Evolutionary conservation across 208 protist species (phyloP), one percentile per base, ranked within the genome.

Genomic region (Trypanosoma congolense): DNA sequence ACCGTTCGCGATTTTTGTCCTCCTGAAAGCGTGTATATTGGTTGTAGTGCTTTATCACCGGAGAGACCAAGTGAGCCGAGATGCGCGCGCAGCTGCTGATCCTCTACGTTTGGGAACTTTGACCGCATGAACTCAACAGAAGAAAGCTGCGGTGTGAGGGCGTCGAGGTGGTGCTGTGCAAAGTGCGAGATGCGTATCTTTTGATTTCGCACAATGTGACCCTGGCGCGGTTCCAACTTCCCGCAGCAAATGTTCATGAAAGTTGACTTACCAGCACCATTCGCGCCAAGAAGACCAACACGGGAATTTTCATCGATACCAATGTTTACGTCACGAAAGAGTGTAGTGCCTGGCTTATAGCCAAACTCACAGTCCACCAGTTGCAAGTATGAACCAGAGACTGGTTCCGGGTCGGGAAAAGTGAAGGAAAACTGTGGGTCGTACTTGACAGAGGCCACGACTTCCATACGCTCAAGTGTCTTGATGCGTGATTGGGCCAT

Each of bases 401-500:
- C 67, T 5, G 69, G 63, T 22, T 93, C 90, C n/a, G 86, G 84
- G 14, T 92, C 85, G 0, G 87, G 88, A 58, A 98, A 97, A 4
- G 62, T 33, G 66, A 98, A 97, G 36, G 79, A 81, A 54, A 97
- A 93, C 52, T 82, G 70, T 40, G 88, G 84, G 49, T 98, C 96
- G 24, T 55, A 74, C 46, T 89, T 77, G 10, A 97, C 80, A 30
- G 88, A 83, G 9, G 88, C 73, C 19, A 96, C 79, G 44, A 88
- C 29, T 52, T 93, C 77, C 80, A 97, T 90, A n/a, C 80, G 65
- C 66, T 96, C 87, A 33, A 97, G 80, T 41, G 79, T 77, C 66
- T 98, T 98, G 56, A 97, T 93, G 30, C 96, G 82, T 6, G 84
- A 95, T 77, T 98, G 95, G 33, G 89, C 96, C 89, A 97, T 94